Base-by-base conservation (phyloP, 2,329 filamentous ascomycete genomes). In the Cladorrhinum sp. region DNA sequence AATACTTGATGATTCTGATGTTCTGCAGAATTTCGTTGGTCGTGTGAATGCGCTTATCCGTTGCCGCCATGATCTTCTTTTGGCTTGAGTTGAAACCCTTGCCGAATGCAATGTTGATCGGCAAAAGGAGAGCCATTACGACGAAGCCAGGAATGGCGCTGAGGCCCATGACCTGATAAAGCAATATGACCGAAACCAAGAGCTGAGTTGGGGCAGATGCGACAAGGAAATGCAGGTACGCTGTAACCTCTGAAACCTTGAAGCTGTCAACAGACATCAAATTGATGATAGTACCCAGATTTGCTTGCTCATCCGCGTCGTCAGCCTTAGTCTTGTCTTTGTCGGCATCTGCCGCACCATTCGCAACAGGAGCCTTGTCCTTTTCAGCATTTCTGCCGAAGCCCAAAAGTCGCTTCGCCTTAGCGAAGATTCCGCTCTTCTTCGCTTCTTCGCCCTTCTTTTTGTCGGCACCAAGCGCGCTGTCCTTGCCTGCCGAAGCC, bases 201-300 rank as follows among this genome's bases (percentile, higher is more conserved):
- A 99, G 84, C 75, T 98, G 93, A 0, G 95, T 90, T 0, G 95
- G 95, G 1, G 94, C 93, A 63, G 90, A 88, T 0, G 93, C 94
- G 80, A 94, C 90, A n/a, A 99, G 80, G 75, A 96, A 99, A 75
- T 99, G 95, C 30, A 99, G 80, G 73, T 99, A 99, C 0, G 94
- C 90, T 39, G 92, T 95, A 62, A 96, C 88, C 73, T 99, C 95
- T 64, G 91, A 90, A 59, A 99, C 92, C 77, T 99, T 99, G 85
- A 98, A 98, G 53, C 94, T 97, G 79, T 99, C 96, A 46, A 99
- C 96, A 10, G 95, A 96, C 95, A 99, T 99, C 66, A 99, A 81
- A 74, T 98, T 99, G 79, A 99, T 99, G 70, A 99, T 97, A n/a
- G 95, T 96, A 64, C 96, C 95, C 55, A 96, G 83, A 63, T 95